phyloP scores from a whole-genome alignment of 2,329 filamentous ascomycete genomes.

The Microthyrium microscopicum region DNA sequence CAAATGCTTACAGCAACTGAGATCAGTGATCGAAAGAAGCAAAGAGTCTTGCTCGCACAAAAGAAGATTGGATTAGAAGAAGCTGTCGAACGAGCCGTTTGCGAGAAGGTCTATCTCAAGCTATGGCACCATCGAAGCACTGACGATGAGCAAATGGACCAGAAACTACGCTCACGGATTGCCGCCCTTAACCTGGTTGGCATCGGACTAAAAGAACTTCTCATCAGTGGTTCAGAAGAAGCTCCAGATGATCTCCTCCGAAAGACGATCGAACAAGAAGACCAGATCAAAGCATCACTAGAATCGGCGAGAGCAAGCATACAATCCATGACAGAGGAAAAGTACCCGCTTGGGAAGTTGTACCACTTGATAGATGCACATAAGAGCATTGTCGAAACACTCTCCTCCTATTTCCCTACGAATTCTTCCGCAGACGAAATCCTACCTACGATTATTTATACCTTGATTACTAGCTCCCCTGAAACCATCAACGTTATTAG shows the following conservation, averaged over 20 bases:
- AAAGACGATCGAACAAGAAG: slow-evolving; percentile 33
- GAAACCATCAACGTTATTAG: slow-evolving; percentile 80
- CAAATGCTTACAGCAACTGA: slow-evolving; percentile 88
- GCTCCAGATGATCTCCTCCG: slow-evolving; percentile 39
- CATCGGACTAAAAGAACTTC: slow-evolving; percentile 72
- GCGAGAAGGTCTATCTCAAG: slow-evolving; percentile 65
- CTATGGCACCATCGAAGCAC: slow-evolving; percentile 87
- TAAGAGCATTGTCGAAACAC: slow-evolving; percentile 83
- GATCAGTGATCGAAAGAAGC: slow-evolving; percentile 61
- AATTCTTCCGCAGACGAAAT: slow-evolving; percentile 92
- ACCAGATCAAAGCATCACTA: slow-evolving; percentile 57
- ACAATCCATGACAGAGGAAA: slow-evolving; percentile 67
- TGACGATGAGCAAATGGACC: slow-evolving; percentile 86
- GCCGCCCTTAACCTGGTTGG: slow-evolving; percentile 81
- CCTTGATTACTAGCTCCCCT: slow-evolving; percentile 76
- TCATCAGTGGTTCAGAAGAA: slow-evolving; percentile 32
- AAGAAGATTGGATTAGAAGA: slow-evolving; percentile 71
- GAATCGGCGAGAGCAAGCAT: slow-evolving; percentile 51
- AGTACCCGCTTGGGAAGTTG: slow-evolving; percentile 80
- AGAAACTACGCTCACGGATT: slow-evolving; percentile 85
- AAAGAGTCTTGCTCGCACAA: slow-evolving; percentile 58
- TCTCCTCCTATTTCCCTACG: slow-evolving; percentile 48
- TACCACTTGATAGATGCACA: slow-evolving; percentile 77
- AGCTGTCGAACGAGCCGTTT: slow-evolving; percentile 72
- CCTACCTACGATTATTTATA: slow-evolving; percentile 90